Percentiles rank a stretch among this genome's conserved stretches.
phyloP scores from a whole-genome alignment of 2,329 filamentous ascomycete species.

The Calonectria leucothoes region DNA sequence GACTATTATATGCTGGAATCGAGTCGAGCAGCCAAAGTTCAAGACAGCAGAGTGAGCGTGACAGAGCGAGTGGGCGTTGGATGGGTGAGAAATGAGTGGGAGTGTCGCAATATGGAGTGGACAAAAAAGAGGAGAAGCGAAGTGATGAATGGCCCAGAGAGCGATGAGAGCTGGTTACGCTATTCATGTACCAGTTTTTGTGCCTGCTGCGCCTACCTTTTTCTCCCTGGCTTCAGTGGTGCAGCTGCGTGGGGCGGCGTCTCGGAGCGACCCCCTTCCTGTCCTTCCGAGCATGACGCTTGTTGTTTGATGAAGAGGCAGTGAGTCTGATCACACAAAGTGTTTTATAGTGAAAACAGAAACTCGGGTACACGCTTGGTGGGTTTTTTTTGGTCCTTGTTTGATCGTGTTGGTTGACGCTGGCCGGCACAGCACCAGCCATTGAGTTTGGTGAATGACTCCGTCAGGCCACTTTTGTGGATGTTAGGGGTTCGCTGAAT shows the following conservation, averaged over 20 bases:
- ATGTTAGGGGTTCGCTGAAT: background rate
- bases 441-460: background rate
- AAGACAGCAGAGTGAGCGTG: background rate
- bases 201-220: conserved; percentile 3
- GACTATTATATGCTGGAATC: conserved; percentile 15
- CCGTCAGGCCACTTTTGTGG: background rate
- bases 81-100: conserved; percentile 5
- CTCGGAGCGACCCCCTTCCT: conserved; percentile 16
- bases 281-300: background rate
- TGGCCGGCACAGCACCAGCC: background rate
- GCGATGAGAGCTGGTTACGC: conserved; percentile 17
- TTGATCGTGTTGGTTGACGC: background rate
- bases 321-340: background rate
- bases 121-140: conserved; percentile 24
- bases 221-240: conserved; percentile 22
- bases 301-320: background rate
- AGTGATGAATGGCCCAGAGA: background rate
- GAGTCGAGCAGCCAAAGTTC: background rate
- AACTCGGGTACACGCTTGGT: background rate
- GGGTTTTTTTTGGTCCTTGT: background rate
- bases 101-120: conserved; percentile 7
- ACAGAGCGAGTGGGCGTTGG: background rate
- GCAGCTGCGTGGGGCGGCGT: conserved; percentile 10
- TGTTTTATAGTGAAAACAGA: background rate
- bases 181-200: conserved; percentile 39